Evolutionary conservation across 2,329 filamentous ascomycete species (phyloP).

Genomic region (Pseudogymnoascus sp.): DNA sequence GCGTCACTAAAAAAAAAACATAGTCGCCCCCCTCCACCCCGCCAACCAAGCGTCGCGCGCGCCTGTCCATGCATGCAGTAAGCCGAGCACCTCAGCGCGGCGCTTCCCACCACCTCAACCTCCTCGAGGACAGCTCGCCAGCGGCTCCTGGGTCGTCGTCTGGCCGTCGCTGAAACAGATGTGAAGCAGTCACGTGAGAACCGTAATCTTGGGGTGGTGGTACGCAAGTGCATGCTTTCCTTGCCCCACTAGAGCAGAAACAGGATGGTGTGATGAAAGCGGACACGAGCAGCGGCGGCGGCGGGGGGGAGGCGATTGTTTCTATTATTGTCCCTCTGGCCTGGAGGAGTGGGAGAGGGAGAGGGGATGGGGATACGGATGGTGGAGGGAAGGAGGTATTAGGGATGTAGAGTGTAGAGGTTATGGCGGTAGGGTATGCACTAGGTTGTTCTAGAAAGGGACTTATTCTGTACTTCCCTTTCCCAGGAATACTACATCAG

Average conservation of each 20-base stretch:
- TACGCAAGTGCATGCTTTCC: not conserved
- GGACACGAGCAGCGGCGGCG: not conserved
- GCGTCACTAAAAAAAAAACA: not conserved
- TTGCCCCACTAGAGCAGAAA: not conserved
- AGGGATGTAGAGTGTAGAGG: not conserved
- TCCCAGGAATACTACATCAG: not conserved
- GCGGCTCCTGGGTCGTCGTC: not conserved
- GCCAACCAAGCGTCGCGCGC: not conserved
- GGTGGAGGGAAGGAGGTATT: not conserved
- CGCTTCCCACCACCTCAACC: not conserved
- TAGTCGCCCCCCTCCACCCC: not conserved
- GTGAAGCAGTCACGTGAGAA: not conserved
- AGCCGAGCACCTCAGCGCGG: not conserved
- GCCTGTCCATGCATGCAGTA: not conserved
- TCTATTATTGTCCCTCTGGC: too few relatives aligned
- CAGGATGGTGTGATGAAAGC: not conserved
- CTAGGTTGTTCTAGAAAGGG: not conserved
- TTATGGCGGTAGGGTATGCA: not conserved
- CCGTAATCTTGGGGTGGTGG: not conserved
- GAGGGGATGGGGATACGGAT: not conserved
- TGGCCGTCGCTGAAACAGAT: not conserved
- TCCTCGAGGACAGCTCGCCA: not conserved
- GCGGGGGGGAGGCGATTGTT: not conserved
- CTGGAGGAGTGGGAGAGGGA: too few relatives aligned
- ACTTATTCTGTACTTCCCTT: not conserved